Evolutionary conservation across 1,284 basidiomycete genomes (phyloP).

Genomic region (Wolfiporia cocos): DNA sequence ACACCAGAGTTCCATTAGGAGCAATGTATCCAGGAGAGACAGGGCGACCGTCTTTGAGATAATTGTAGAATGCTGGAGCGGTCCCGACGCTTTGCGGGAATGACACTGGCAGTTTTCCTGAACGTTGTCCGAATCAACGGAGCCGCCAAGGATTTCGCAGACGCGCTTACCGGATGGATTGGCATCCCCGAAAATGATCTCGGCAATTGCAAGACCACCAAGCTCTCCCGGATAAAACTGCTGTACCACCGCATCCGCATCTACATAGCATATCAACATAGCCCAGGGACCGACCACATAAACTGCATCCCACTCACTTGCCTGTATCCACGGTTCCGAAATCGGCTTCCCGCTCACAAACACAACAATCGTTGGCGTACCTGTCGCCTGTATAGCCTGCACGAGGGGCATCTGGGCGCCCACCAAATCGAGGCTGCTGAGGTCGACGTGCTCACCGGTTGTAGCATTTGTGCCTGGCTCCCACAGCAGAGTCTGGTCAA

Average conservation of each 20-base stretch:
- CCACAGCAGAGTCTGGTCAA: constrained; percentile 60
- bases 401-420: constrained; percentile 60
- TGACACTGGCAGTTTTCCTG: constrained; percentile 56
- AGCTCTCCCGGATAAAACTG: constrained; percentile 71
- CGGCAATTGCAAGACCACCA: constrained; percentile 58
- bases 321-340: constrained; percentile 66
- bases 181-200: constrained; percentile 57
- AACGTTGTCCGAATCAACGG: neutral
- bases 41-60: constrained; percentile 52
- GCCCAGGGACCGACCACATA: neutral
- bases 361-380: constrained; percentile 60
- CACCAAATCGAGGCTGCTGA: constrained; percentile 54
- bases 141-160: too few species aligned
- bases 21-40: constrained; percentile 44
- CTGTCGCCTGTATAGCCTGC: constrained; percentile 49
- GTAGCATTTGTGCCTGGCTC: constrained; percentile 60
- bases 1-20: constrained; percentile 44
- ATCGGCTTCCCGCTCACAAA: constrained; percentile 65
- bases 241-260: constrained; percentile 62
- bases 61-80: constrained; percentile 61
- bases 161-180: constrained; percentile 53
- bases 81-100: constrained; percentile 61
- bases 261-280: constrained; percentile 23
- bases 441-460: constrained; percentile 65
- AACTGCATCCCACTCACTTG: constrained; percentile 31